Base-by-base conservation (phyloP, 2,329 filamentous ascomycete genomes). In the Helicocarpus griseus region DNA sequence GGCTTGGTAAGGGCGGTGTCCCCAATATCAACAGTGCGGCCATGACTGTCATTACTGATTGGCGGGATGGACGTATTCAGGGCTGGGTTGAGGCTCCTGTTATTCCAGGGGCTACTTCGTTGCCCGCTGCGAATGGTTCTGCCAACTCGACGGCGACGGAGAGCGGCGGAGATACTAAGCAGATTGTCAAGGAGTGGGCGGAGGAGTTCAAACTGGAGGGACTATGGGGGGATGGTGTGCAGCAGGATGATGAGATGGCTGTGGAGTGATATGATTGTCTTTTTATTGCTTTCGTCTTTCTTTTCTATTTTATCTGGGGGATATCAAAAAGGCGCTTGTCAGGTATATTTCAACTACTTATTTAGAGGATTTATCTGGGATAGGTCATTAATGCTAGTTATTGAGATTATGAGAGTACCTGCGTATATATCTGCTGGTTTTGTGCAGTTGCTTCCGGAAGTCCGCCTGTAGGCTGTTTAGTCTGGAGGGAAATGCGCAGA, bases 151-250 rank as follows among this genome's bases (percentile, higher is more conserved):
- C 63, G 45, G 56, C 65, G 56, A 68, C 64, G 56, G 68, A 67
- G 41, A 68, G 59, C 13, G 66, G 63, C 17, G 81, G 89, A 58
- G 83, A 94, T 55, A 75, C 77, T 68, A 89, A 94, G 74, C 74
- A 89, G 70, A 88, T 97, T 66, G 89, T 97, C 51, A 87, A 85
- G 9, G 85, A 94, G 67, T 95, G 91, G 89, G 87, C 90, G 6
- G 83, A 87, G 61, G 91, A 97, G 70, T 97, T 98, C 72, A 90
- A 91, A 74, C 77, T 98, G 7, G 93, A 96, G 56, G 93, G 89
- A 1, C 72, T 98, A 13, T 97, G 87, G 86, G 89, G 87, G 9
- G 83, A 89, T 64, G 82, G 74, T 35, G 63, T 61, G 22, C 63
- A 57, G 41, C 67, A 67, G 36, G 65, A 62, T 48, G 69, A 68